Conservation (phyloP, 1,284 basidiomycete genomes). For the Ceratobasidium sp. region DNA sequence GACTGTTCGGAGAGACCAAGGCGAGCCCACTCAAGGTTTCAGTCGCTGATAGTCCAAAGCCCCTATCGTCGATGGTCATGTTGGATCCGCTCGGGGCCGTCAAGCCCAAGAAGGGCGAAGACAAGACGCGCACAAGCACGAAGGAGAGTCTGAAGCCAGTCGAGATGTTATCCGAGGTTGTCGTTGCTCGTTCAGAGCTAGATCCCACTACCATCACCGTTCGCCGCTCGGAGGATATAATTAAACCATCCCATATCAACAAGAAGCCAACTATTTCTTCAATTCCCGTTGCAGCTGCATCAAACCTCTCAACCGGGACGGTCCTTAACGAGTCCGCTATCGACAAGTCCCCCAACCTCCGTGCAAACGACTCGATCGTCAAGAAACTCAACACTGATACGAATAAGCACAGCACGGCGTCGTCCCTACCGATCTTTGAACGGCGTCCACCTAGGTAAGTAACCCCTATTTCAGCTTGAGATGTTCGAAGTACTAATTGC, state of each 20-base stretch:
- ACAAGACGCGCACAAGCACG: too few species aligned
- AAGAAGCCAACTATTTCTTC: too few species aligned
- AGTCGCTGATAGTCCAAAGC: neutral
- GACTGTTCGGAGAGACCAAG: neutral
- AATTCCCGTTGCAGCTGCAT: neutral
- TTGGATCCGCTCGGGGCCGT: neutral
- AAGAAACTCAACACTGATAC: neutral
- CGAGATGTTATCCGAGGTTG: too few species aligned
- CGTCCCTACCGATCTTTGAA: neutral
- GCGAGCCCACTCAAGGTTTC: neutral
- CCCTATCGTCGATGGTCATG: neutral
- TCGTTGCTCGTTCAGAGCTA: too few species aligned
- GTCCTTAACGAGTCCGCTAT: neutral
- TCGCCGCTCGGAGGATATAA: neutral
- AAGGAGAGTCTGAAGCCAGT: neutral
- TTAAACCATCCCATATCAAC: neutral
- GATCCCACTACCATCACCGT: neutral
- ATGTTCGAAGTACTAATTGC: neutral
- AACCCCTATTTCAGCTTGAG: neutral
- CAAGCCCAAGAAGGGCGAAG: neutral
- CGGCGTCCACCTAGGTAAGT: neutral
- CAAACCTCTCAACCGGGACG: neutral
- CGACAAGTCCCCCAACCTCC: neutral
- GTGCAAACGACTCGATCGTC: neutral
- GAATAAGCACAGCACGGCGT: neutral